Conservation (phyloP, 495 filamentous ascomycete genomes). For the Penicillium turbatum region DNA sequence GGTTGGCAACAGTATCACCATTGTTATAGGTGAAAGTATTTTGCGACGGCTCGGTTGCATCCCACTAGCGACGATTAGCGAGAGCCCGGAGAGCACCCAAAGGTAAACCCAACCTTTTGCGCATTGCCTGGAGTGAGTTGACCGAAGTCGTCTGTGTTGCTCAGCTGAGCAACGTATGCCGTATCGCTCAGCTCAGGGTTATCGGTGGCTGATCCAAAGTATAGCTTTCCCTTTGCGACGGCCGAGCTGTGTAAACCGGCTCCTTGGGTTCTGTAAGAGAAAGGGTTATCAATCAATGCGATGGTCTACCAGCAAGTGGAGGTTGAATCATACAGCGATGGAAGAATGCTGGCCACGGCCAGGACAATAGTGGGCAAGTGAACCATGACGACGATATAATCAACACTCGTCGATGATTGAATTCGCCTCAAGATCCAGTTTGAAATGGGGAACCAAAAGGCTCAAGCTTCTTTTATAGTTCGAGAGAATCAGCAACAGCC, state of each 20-base stretch:
- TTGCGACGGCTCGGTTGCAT: constrained; percentile 45
- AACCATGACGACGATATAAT: constrained; percentile 21
- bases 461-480: constrained; percentile 2
- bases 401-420: background rate
- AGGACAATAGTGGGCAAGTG: constrained; percentile 16
- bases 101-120: constrained; percentile 38
- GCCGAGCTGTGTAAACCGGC: constrained; percentile 48
- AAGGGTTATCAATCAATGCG: background rate
- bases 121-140: constrained; percentile 57
- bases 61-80: constrained; percentile 35
- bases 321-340: constrained; percentile 19
- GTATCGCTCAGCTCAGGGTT: constrained; percentile 50
- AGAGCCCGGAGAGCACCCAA: background rate
- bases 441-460: background rate
- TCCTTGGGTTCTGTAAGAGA: constrained; percentile 15
- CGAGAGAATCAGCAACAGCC: background rate
- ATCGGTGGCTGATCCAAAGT: constrained; percentile 58
- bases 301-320: background rate
- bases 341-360: constrained; percentile 26
- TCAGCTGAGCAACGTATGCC: constrained; percentile 41
- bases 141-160: constrained; percentile 53
- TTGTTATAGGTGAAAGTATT: constrained; percentile 47
- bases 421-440: background rate
- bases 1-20: constrained; percentile 47
- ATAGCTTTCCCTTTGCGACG: constrained; percentile 46